These are phyloP conservation scores for Begonia loranthoides DNA, from an alignment of 306 rosid species.

Conservation along the genomic window DNA sequence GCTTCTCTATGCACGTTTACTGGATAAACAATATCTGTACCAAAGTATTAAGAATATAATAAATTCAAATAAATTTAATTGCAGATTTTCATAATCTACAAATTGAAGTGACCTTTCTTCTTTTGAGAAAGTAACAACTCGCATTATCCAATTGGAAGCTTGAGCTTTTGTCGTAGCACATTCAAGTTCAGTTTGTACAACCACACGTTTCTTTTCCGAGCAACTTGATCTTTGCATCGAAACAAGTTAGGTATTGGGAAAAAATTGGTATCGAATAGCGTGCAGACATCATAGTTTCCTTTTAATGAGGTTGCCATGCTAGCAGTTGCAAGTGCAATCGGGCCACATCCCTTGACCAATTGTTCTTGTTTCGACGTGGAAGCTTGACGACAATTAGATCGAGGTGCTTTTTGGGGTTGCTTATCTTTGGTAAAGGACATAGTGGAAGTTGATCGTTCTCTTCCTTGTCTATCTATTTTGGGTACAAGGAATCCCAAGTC, in stretches of 20 bases:
- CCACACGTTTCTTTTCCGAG: conserved; percentile 57
- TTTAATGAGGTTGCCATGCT: conserved; percentile 60
- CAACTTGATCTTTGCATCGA: conserved; percentile 54
- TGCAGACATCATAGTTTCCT: conserved; percentile 47
- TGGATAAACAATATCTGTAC: conserved; percentile 45
- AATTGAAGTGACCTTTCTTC: conserved; percentile 40
- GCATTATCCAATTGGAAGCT: conserved; percentile 82
- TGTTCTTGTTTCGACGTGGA: conserved; percentile 49
- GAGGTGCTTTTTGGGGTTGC: conserved; percentile 43
- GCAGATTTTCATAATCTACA: too few species aligned
- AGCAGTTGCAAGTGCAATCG: conserved; percentile 82
- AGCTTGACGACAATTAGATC: conserved; percentile 73
- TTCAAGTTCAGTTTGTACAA: conserved; percentile 64
- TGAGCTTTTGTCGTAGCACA: conserved; percentile 44
- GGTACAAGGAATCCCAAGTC: conserved; percentile 80
- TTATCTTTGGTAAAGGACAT: conserved; percentile 67
- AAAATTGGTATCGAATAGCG: conserved; percentile 54
- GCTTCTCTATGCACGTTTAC: conserved; percentile 66
- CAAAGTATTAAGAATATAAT: conserved; percentile 11
- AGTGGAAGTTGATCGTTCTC: conserved; percentile 63
- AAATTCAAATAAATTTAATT: not conserved
- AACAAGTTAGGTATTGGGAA: conserved; percentile 73
- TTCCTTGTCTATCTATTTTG: conserved; percentile 96
- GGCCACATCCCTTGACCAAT: conserved; percentile 89
- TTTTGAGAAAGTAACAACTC: conserved; percentile 77